A percentile compares a stretch with the other conserved stretches of the same genome.
These are phyloP conservation scores for Dichotomopilus funicola DNA, from an alignment of 2,329 filamentous ascomycete species.

Conservation along the genomic window DNA sequence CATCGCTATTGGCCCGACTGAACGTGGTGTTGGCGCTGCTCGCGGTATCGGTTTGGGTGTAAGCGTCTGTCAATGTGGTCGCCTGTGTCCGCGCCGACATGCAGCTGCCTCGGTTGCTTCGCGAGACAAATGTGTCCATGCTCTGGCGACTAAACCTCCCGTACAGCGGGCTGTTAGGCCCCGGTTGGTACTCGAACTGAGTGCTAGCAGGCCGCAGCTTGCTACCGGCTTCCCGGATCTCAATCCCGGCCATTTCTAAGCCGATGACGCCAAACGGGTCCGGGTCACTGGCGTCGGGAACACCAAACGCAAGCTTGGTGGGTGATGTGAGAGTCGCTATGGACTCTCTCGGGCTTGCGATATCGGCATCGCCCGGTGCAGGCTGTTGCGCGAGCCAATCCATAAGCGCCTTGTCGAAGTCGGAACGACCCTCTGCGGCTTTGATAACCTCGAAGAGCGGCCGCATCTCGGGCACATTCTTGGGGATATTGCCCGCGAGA, in stretches of 20 bases:
- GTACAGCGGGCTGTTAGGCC: constrained; percentile 66
- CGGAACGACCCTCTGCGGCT: constrained; percentile 74
- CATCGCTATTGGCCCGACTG: constrained; percentile 48
- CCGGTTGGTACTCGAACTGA: constrained; percentile 75
- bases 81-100: constrained; percentile 65
- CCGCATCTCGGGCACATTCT: constrained; percentile 47
- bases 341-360: constrained; percentile 38
- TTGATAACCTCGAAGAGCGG: constrained; percentile 76
- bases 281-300: constrained; percentile 73
- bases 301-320: constrained; percentile 56
- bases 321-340: constrained; percentile 26
- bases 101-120: constrained; percentile 66
- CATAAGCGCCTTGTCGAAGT: constrained; percentile 64
- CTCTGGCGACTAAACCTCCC: constrained; percentile 58
- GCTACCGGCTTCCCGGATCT: constrained; percentile 84
- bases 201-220: constrained; percentile 66
- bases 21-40: constrained; percentile 50
- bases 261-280: constrained; percentile 89
- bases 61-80: constrained; percentile 64
- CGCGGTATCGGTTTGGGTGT: constrained; percentile 54
- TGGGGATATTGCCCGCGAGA: constrained; percentile 49
- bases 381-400: constrained; percentile 57
- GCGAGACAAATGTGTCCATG: constrained; percentile 54
- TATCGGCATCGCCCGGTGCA: constrained; percentile 66
- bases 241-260: constrained; percentile 81